These are phyloP conservation scores for Scheffersomyces segobiensis DNA, from an alignment of 1,139 yeast genomes.

Conservation along the genomic window DNA sequence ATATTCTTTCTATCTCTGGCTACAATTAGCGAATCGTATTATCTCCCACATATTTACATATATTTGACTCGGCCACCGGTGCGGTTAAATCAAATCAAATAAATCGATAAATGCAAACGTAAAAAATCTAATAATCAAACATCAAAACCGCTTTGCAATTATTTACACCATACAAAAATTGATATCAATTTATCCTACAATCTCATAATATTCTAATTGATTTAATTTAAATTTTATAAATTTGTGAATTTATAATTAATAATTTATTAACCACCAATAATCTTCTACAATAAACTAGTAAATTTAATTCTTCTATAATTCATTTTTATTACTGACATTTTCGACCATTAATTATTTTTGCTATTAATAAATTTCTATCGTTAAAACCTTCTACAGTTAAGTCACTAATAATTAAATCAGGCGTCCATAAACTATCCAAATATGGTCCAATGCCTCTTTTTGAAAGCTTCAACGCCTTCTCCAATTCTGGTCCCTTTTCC, in stretches of 20 bases:
- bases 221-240: too few relatives aligned
- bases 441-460: too few relatives aligned
- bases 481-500: not conserved
- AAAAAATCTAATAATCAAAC: not conserved
- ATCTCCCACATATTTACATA: not conserved
- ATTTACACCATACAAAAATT: too few relatives aligned
- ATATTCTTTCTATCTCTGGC: not conserved
- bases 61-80: not conserved
- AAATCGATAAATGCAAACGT: not conserved
- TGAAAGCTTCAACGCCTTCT: not conserved
- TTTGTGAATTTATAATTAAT: too few relatives aligned
- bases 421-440: not conserved
- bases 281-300: too few relatives aligned
- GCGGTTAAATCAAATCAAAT: not conserved
- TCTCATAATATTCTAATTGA: too few relatives aligned
- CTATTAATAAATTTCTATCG: not conserved
- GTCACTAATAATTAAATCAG: not conserved
- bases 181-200: too few relatives aligned
- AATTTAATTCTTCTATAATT: not conserved
- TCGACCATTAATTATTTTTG: too few relatives aligned
- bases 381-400: too few relatives aligned
- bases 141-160: not conserved
- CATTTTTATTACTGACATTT: not conserved
- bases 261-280: too few relatives aligned
- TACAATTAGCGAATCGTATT: not conserved